A percentile compares a stretch with the other conserved stretches of the same genome.
These are phyloP conservation scores for Boletus reticuloceps DNA, from an alignment of 768 basidiomycete species.

Conservation along the genomic window DNA sequence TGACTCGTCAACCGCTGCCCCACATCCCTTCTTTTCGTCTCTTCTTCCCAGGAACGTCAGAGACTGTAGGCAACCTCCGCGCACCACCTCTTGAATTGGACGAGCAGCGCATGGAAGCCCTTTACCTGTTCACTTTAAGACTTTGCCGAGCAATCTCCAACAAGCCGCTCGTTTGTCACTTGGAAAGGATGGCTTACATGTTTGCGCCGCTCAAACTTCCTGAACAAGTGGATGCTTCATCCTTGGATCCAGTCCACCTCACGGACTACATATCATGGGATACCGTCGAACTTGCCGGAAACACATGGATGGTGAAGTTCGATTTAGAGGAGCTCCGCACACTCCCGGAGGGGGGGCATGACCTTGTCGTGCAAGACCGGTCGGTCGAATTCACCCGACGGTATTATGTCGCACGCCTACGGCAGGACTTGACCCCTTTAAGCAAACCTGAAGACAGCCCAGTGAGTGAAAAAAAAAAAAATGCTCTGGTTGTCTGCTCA, in stretches of 20 bases:
- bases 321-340: constrained; percentile 34
- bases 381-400: constrained; percentile 73
- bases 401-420: constrained; percentile 54
- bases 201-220: constrained; percentile 55
- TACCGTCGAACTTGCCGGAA: constrained; percentile 48
- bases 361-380: constrained; percentile 74
- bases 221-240: constrained; percentile 27
- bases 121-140: constrained; percentile 64
- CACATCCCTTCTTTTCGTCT: constrained; percentile 52
- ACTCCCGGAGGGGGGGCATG: constrained; percentile 41
- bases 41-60: constrained; percentile 51
- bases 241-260: constrained; percentile 31
- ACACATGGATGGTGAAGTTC: constrained; percentile 51
- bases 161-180: constrained; percentile 59
- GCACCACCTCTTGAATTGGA: constrained; percentile 51
- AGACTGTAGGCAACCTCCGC: constrained; percentile 42
- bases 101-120: constrained; percentile 41
- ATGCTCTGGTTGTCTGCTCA: not conserved
- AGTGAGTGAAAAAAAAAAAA: constrained; percentile 40
- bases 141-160: constrained; percentile 62
- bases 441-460: constrained; percentile 65
- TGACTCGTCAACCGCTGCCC: constrained; percentile 69
- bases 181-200: constrained; percentile 60
- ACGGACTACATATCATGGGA: constrained; percentile 61
- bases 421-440: constrained; percentile 68